phyloP scores from a whole-genome alignment of 2,329 filamentous ascomycete genomes.

The Aureobasidium sp. region DNA sequence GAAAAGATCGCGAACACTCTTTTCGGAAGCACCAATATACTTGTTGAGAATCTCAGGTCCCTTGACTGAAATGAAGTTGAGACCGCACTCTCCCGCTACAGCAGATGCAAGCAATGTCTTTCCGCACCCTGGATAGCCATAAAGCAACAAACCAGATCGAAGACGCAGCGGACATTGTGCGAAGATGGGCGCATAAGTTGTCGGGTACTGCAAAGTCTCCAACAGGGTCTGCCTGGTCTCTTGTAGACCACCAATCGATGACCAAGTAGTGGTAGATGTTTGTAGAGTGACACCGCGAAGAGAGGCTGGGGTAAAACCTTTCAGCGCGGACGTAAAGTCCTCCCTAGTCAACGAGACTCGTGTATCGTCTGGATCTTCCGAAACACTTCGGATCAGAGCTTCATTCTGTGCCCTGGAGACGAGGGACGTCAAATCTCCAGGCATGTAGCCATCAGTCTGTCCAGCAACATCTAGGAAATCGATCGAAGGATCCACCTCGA shows the following conservation, averaged over 20 bases:
- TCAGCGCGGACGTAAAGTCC: slow-evolving; percentile 78
- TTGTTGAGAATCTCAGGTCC: slow-evolving; percentile 98
- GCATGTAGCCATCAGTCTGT: slow-evolving; percentile 96
- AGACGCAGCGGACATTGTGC: slow-evolving; percentile 91
- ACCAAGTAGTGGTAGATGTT: slow-evolving; percentile 85
- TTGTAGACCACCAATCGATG: slow-evolving; percentile 79
- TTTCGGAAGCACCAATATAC: slow-evolving; percentile 96
- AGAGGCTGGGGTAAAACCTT: slow-evolving; percentile 91
- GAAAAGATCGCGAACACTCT: slow-evolving; percentile 90
- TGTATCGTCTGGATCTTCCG: slow-evolving; percentile 27
- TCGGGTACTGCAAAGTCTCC: slow-evolving; percentile 93
- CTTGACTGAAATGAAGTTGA: slow-evolving; percentile 98
- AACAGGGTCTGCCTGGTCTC: slow-evolving; percentile 85
- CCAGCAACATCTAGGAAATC: slow-evolving; percentile 91
- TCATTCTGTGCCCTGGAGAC: slow-evolving; percentile 85
- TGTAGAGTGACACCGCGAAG: slow-evolving; percentile 91
- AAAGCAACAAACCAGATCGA: slow-evolving; percentile 83
- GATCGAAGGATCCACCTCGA: slow-evolving; percentile 65
- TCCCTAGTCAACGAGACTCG: slow-evolving; percentile 57
- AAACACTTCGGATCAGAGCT: slow-evolving; percentile 76
- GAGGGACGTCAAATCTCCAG: slow-evolving; percentile 79
- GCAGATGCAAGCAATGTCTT: slow-evolving; percentile 94
- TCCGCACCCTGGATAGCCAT: slow-evolving; percentile 91
- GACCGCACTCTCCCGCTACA: slow-evolving; percentile 92
- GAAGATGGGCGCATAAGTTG: slow-evolving; percentile 96